Percentiles rank a stretch among this genome's conserved stretches.
These are phyloP conservation scores for Trichoderma asperelloides DNA, from an alignment of 495 filamentous ascomycete species.

Conservation along the genomic window DNA sequence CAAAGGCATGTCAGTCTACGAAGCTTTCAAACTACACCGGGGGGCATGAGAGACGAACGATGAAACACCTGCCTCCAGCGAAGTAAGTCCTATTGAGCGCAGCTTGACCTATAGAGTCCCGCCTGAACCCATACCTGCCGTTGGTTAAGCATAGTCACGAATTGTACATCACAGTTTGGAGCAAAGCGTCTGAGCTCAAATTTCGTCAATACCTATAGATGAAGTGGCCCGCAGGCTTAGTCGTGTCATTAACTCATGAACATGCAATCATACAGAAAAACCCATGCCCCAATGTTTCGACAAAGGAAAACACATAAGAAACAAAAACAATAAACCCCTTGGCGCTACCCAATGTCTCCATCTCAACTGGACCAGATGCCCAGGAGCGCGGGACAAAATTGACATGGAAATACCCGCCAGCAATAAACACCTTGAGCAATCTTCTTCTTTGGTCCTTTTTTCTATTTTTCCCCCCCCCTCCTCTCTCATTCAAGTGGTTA, in stretches of 20 bases:
- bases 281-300: neutral
- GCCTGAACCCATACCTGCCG: neutral
- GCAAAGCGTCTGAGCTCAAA: neutral
- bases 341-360: neutral
- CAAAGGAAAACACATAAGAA: neutral
- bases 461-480: neutral
- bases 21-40: slow-evolving; percentile 43
- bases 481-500: neutral
- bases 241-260: slow-evolving; percentile 12
- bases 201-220: slow-evolving; percentile 4
- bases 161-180: neutral
- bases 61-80: neutral
- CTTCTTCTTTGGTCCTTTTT: no score
- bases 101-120: neutral
- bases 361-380: neutral
- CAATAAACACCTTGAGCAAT: neutral
- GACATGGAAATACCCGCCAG: neutral
- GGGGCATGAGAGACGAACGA: neutral
- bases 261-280: slow-evolving; percentile 10
- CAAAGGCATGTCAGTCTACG: slow-evolving; percentile 45
- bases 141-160: neutral
- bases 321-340: neutral
- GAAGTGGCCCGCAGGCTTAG: slow-evolving; percentile 2
- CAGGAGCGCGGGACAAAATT: neutral
- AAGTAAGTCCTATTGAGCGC: neutral